Conservation (phyloP, 257 asterid species). For the Mentha longifolia region DNA sequence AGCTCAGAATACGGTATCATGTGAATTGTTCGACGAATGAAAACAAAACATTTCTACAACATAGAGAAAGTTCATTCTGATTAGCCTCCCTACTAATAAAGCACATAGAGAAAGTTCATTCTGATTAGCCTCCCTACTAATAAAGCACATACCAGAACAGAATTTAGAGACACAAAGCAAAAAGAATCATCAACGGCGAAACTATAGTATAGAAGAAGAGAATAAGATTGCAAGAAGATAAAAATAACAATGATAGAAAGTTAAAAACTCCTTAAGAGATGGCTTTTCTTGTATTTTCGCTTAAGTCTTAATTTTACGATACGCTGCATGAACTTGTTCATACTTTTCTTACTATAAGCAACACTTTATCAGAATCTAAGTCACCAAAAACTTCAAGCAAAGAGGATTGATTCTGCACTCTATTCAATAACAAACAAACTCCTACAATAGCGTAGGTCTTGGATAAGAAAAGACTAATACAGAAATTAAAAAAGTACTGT, state of each 20-base stretch:
- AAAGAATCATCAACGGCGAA: not conserved
- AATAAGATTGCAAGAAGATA: not conserved
- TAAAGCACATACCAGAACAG: conserved; percentile 1
- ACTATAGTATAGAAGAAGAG: not conserved
- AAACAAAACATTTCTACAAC: not conserved
- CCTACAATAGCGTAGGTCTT: not conserved
- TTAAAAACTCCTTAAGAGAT: conserved; percentile 11
- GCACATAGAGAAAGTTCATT: not conserved
- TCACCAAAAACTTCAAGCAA: conserved; percentile 44
- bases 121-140: conserved; percentile 1
- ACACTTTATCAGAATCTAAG: conserved; percentile 41
- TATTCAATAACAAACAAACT: conserved; percentile 45
- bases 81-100: not conserved
- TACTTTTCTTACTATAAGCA: conserved; percentile 28
- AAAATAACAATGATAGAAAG: conserved; percentile 1
- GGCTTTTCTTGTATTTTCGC: not conserved
- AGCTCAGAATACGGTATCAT: no score
- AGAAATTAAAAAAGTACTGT: not conserved
- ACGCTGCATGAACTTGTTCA: conserved; percentile 17
- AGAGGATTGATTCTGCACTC: conserved; percentile 39
- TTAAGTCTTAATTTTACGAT: conserved; percentile 14
- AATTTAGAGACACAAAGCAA: not conserved
- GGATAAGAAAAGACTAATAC: not conserved
- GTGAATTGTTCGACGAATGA: not conserved
- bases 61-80: not conserved